Conservation (phyloP, 768 basidiomycete genomes). For the Phanerochaete sordida region DNA sequence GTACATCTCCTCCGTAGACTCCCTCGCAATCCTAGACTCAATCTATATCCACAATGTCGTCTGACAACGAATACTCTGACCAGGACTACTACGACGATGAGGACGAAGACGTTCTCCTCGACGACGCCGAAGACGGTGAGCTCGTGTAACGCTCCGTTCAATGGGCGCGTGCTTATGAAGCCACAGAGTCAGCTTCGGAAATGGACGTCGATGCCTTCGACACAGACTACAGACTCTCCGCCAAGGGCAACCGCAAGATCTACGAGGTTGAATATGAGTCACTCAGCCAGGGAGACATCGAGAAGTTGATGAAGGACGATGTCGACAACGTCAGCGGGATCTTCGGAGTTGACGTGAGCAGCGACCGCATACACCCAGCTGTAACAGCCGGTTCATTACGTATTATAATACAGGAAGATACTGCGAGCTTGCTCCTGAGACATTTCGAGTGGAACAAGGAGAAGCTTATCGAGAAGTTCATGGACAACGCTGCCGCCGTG, state of each 20-base stretch:
- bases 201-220: conserved; percentile 66
- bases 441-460: conserved; percentile 95
- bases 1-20: background rate
- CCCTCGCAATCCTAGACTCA: background rate
- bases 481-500: conserved; percentile 81
- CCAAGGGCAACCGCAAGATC: conserved; percentile 57
- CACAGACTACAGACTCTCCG: conserved; percentile 58
- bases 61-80: conserved; percentile 72
- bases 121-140: conserved; percentile 57
- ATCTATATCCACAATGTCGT: conserved; percentile 37
- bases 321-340: conserved; percentile 86
- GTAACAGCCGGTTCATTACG: background rate
- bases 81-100: conserved; percentile 66
- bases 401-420: conserved; percentile 44
- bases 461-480: conserved; percentile 92
- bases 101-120: conserved; percentile 49
- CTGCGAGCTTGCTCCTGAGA: conserved; percentile 76
- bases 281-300: conserved; percentile 68
- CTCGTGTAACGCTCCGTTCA: conserved; percentile 15
- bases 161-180: conserved; percentile 18
- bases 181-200: conserved; percentile 44
- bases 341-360: conserved; percentile 83
- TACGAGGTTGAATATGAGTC: conserved; percentile 88
- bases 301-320: conserved; percentile 73
- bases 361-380: background rate